These are phyloP conservation scores for Tulasnella calospora DNA, from an alignment of 768 basidiomycete genomes.

Conservation along the genomic window DNA sequence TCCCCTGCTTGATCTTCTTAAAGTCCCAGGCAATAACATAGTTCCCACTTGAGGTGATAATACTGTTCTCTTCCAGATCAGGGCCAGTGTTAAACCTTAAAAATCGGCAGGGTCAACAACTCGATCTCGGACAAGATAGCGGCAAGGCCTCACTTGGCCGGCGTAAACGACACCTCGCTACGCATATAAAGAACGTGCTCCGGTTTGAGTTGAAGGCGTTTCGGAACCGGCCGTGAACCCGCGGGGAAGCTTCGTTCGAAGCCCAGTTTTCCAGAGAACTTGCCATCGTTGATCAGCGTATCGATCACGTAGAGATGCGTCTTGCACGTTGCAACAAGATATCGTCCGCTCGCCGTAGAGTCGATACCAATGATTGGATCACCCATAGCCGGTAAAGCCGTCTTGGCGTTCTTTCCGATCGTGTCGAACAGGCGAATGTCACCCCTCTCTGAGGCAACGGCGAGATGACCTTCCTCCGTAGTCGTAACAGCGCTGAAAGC, in stretches of 20 bases:
- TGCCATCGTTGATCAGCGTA: conserved; percentile 87
- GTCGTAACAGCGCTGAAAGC: conserved; percentile 90
- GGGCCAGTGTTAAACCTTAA: conserved; percentile 87
- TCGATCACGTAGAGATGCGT: conserved; percentile 92
- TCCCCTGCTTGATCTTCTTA: conserved; percentile 87
- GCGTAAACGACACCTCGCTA: conserved; percentile 77
- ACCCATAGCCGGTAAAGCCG: conserved; percentile 88
- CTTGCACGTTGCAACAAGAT: conserved; percentile 92
- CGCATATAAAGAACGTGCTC: conserved; percentile 97
- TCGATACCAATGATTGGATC: conserved; percentile 95
- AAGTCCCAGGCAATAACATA: conserved; percentile 98
- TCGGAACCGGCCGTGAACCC: conserved; percentile 84
- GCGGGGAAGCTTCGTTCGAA: conserved; percentile 97
- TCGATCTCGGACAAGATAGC: neutral
- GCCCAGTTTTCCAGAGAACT: conserved; percentile 73
- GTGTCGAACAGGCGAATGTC: conserved; percentile 92
- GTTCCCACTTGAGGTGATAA: conserved; percentile 88
- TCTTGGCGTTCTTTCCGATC: conserved; percentile 98
- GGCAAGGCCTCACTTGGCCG: conserved; percentile 63
- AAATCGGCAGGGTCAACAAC: conserved; percentile 16
- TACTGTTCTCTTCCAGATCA: conserved; percentile 86
- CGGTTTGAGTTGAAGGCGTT: conserved; percentile 75
- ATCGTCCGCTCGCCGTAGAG: conserved; percentile 88
- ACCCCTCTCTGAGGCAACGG: conserved; percentile 93
- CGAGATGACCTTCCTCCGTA: conserved; percentile 78